A percentile compares a stretch with the other conserved stretches of the same genome.
Evolutionary conservation across 2,329 filamentous ascomycete species (phyloP).

Genomic region (Fonsecaea monophora): DNA sequence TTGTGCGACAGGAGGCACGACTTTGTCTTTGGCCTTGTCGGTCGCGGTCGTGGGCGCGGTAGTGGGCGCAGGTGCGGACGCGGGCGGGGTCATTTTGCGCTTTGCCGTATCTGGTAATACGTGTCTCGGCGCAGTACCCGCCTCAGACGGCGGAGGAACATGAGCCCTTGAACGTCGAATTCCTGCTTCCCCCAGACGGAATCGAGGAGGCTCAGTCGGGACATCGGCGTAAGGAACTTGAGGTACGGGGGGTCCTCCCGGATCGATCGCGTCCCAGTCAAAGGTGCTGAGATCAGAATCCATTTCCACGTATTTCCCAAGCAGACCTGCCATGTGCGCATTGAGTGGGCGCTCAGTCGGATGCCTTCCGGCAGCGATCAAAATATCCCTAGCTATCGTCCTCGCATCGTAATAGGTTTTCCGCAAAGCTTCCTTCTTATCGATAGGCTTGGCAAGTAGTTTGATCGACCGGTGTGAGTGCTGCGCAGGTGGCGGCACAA

Average conservation of each 20-base stretch:
- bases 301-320: slow-evolving; percentile 51
- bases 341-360: slow-evolving; percentile 66
- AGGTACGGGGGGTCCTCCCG: slow-evolving; percentile 54
- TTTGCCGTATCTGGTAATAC: slow-evolving; percentile 32
- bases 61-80: background rate
- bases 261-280: slow-evolving; percentile 68
- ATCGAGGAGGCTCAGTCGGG: slow-evolving; percentile 37
- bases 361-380: slow-evolving; percentile 67
- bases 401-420: slow-evolving; percentile 64
- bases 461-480: slow-evolving; percentile 20
- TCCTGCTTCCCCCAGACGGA: slow-evolving; percentile 32
- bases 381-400: slow-evolving; percentile 68
- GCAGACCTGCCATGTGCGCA: slow-evolving; percentile 61
- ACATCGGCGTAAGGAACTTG: slow-evolving; percentile 42
- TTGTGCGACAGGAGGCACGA: background rate
- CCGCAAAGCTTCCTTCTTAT: slow-evolving; percentile 46
- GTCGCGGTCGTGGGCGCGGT: background rate
- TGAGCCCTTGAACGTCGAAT: slow-evolving; percentile 12
- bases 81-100: slow-evolving; percentile 24
- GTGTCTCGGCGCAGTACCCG: slow-evolving; percentile 13
- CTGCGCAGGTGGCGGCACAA: background rate
- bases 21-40: background rate
- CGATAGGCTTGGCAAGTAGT: slow-evolving; percentile 53
- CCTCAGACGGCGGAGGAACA: background rate
- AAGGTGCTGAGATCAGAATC: slow-evolving; percentile 63